phyloP scores from a whole-genome alignment of 768 basidiomycete genomes.

The Mycena metata region DNA sequence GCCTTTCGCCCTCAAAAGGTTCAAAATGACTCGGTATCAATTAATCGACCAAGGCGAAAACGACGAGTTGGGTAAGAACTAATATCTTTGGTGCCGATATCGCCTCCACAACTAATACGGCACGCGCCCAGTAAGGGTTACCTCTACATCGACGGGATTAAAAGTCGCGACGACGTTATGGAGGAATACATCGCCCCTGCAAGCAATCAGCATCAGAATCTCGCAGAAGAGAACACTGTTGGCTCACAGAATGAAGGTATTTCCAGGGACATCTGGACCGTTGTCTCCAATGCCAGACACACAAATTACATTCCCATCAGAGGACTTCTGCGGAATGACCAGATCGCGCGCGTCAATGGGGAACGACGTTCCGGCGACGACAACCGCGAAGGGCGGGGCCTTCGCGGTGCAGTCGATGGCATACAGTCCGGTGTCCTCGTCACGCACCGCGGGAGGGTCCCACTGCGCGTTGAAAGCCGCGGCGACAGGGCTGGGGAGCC shows the following conservation, averaged over 20 bases:
- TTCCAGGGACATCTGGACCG: constrained; percentile 6
- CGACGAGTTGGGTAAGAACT: too few relatives aligned
- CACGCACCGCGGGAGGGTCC: not conserved
- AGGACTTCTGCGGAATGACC: constrained; percentile 26
- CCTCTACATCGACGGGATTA: constrained; percentile 31
- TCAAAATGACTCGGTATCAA: too few relatives aligned
- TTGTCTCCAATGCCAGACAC: constrained; percentile 9
- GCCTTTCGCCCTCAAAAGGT: too few relatives aligned
- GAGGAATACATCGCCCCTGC: constrained; percentile 39
- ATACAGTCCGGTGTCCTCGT: not conserved
- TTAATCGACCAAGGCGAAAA: too few relatives aligned
- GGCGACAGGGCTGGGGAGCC: not conserved
- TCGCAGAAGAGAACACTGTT: too few relatives aligned
- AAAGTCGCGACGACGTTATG: constrained; percentile 38
- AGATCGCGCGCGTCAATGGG: constrained; percentile 34
- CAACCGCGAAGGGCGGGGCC: constrained; percentile 37
- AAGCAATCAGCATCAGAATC: not conserved
- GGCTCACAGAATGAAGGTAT: constrained; percentile 36
- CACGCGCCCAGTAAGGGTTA: constrained; percentile 38
- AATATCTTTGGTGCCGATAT: too few relatives aligned
- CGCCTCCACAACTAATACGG: constrained; percentile 32
- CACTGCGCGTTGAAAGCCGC: not conserved
- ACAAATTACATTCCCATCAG: constrained; percentile 16
- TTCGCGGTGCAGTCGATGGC: constrained; percentile 35
- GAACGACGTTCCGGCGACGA: constrained; percentile 36